phyloP scores from a whole-genome alignment of 2,329 filamentous ascomycete genomes.

The Volutella citrinella region DNA sequence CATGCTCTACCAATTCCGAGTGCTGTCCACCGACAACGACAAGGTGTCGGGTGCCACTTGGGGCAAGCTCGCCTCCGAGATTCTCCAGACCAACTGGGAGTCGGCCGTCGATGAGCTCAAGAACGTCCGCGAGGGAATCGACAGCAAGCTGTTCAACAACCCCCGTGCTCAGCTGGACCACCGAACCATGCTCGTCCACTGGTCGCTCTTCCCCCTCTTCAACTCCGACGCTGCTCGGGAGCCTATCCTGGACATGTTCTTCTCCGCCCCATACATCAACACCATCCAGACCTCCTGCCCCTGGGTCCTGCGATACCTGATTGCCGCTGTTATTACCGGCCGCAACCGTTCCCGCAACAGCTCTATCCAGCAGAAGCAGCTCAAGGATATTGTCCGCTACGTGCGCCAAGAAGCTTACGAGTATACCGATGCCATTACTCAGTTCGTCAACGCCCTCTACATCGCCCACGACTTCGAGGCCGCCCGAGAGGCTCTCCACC shows the following conservation, averaged over 20 bases:
- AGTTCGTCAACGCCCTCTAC: conserved; percentile 94
- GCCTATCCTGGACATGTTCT: conserved; percentile 90
- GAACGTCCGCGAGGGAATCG: conserved; percentile 89
- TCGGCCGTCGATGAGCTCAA: conserved; percentile 84
- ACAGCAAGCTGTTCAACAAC: conserved; percentile 94
- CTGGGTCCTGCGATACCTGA: conserved; percentile 92
- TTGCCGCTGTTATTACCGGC: conserved; percentile 92
- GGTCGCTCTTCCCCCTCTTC: conserved; percentile 98
- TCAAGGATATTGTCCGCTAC: conserved; percentile 95
- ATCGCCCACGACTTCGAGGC: conserved; percentile 88
- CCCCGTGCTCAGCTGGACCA: conserved; percentile 92
- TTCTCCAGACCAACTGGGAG: conserved; percentile 94
- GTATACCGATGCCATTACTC: conserved; percentile 92
- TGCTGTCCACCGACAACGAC: conserved; percentile 97
- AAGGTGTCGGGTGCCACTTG: conserved; percentile 94
- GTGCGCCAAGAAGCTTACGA: conserved; percentile 97
- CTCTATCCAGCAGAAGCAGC: conserved; percentile 90
- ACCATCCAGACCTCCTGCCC: conserved; percentile 98
- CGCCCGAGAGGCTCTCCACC: conserved; percentile 79
- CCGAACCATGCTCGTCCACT: conserved; percentile 97
- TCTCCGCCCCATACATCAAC: conserved; percentile 97
- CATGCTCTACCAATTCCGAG: conserved; percentile 94
- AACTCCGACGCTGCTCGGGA: conserved; percentile 93
- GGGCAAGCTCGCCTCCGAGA: conserved; percentile 97
- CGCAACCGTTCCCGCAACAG: conserved; percentile 78